Conservation (phyloP, 139 green algal species). For the Chlamydomonas eustigma region DNA sequence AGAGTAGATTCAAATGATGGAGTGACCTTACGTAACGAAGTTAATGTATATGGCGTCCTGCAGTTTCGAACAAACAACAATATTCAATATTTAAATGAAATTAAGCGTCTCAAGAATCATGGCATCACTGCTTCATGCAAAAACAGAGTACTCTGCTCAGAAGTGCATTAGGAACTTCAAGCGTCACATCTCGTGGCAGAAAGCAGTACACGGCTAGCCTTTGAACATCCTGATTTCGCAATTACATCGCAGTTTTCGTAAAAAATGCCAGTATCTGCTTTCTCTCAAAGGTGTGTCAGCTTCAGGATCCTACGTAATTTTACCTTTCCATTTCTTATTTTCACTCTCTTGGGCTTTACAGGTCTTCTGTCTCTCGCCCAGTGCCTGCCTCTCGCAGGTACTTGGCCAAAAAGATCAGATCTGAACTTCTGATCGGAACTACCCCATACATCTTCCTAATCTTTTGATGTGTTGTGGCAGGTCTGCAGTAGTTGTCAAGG, state of each 20-base stretch:
- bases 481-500: constrained; percentile 45
- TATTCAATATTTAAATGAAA: too few species aligned
- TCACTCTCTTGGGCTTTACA: background rate
- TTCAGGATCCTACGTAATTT: background rate
- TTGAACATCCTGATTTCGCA: background rate
- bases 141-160: too few species aligned
- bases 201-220: background rate
- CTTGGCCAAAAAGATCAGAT: background rate
- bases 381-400: background rate
- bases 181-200: background rate
- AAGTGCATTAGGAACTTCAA: too few species aligned
- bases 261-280: background rate
- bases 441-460: background rate
- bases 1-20: too few species aligned
- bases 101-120: too few species aligned
- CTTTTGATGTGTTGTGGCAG: constrained; percentile 19
- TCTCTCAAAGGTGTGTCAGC: background rate
- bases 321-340: background rate
- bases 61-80: too few species aligned
- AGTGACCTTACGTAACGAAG: too few species aligned
- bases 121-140: too few species aligned
- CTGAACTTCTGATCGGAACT: background rate
- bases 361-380: background rate
- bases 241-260: background rate
- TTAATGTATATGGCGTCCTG: too few species aligned